Base-by-base conservation (phyloP, 352 stramenopile genomes). In the Pythium periplocum region DNA sequence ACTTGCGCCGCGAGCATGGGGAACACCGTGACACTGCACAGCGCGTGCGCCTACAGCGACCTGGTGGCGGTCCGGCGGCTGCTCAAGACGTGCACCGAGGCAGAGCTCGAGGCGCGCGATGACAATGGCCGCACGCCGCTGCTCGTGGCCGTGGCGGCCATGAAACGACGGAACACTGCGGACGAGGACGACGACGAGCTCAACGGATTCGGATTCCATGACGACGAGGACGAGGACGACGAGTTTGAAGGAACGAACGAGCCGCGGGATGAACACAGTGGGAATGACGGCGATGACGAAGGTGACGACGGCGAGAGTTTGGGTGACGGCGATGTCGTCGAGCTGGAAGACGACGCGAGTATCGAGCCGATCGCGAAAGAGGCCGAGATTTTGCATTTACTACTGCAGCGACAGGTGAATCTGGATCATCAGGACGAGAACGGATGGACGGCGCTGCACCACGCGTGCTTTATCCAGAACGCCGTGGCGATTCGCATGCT, bases 341-440 rank as follows among this genome's bases (percentile, higher is more conserved):
- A 86, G 53, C 64, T 86, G 7, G 70, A 60, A 10, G 78, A 87
- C 12, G 60, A 69, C 59, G 58, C 67, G 9, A 77, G 66, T 45
- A 55, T 87, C 45, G 78, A 86, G 45, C 72, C 75, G 35, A 62
- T 89, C 30, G 66, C 78, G 26, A 86, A 83, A 36, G 74, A 87
- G 49, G 71, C 74, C 30, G 83, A 91, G 58, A 89, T 94, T 48
- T 56, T 94, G 52, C 72, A 87, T 42, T 40, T 92, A 46, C 64
- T 94, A 41, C 66, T 94, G 41, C 64, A 83, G 46, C 73, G 76
- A 36, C 65, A 81, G 38, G 82, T 86, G 17, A 90, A 94, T 46
- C 57, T 94, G 40, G 71, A 91, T 61, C 84, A 94, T 48, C 73
- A 74, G 38, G 84, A 94, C 42, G 84, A 94, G 50, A 89, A 92